Evolutionary conservation across 805 yeast genomes (phyloP).

Genomic region (Sugiyamaella chiloensis): DNA sequence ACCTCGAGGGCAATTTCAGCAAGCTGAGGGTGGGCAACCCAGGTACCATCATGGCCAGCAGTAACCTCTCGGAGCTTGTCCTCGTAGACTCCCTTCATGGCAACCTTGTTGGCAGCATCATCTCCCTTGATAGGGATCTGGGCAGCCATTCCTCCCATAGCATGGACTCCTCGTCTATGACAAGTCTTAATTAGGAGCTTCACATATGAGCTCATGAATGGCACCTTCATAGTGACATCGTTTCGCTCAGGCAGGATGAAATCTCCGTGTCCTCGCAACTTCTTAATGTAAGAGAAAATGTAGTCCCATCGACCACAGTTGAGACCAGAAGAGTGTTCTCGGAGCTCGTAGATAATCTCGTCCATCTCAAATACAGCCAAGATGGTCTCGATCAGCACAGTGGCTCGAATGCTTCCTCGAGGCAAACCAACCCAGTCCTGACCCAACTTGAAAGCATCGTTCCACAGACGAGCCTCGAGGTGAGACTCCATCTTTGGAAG

Average conservation of each 20-base stretch:
- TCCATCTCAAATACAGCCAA: slow-evolving; percentile 77
- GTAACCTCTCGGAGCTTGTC: slow-evolving; percentile 66
- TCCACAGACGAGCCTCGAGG: slow-evolving; percentile 73
- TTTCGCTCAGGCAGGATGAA: slow-evolving; percentile 66
- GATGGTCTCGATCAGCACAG: slow-evolving; percentile 68
- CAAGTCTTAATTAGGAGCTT: slow-evolving; percentile 63
- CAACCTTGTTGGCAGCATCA: slow-evolving; percentile 54
- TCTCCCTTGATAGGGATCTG: slow-evolving; percentile 71
- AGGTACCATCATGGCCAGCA: slow-evolving; percentile 72
- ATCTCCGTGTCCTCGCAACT: slow-evolving; percentile 57
- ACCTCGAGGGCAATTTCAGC: slow-evolving; percentile 64
- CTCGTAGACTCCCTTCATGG: slow-evolving; percentile 64
- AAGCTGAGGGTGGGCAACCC: slow-evolving; percentile 76
- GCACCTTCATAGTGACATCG: slow-evolving; percentile 66
- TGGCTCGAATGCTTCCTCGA: slow-evolving; percentile 68
- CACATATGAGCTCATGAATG: slow-evolving; percentile 67
- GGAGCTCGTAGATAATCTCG: slow-evolving; percentile 69
- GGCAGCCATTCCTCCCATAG: slow-evolving; percentile 80
- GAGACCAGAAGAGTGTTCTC: slow-evolving; percentile 68
- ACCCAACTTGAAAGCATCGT: slow-evolving; percentile 61
- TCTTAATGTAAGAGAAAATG: slow-evolving; percentile 67
- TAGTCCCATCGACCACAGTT: slow-evolving; percentile 81
- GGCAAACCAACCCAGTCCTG: slow-evolving; percentile 63
- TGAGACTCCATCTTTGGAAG: slow-evolving; percentile 77
- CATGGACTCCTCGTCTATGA: slow-evolving; percentile 70